Base-by-base conservation (phyloP, 257 asterid genomes). In the Paraleonurus japonicus region DNA sequence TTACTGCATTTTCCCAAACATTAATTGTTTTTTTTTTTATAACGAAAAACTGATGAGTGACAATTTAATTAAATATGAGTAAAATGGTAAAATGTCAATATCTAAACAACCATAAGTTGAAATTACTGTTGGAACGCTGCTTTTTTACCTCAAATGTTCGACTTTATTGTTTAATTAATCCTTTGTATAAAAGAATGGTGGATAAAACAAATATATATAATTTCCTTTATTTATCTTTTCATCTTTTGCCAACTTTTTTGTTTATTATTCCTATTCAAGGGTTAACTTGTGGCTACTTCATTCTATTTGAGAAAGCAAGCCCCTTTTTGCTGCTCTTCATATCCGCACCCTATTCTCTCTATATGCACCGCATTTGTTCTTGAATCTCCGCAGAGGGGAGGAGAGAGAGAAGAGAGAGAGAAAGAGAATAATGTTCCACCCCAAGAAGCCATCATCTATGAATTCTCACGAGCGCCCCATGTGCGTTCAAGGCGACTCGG, bases 401-500 rank as follows among this genome's bases (percentile, higher is more conserved):
- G 73, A 66, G 57, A 57, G 60, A 51, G 72, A 74, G 51, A 76
- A 74, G 51, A 76, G 71, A 74, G 8, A 73, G 69, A 71, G 73
- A 69, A 26, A 60, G 65, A 71, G 50, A 72, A 81, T 76, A 78
- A 84, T 85, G 89, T 85, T 85, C 85, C 85, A 81, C 65, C 15
- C 83, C 5, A 85, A 85, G 84, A 85, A 85, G 78, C 81, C 89
- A 7, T 75, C 89, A 24, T 55, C 69, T 67, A 82, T 78, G 83
- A 80, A 67, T 75, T 68, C 84, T 48, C 86, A 84, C 67, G 84
- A 84, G 67, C 80, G 80, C 3, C 57, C 82, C 65, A 83, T 82
- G 87, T 80, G 86, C 30, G 81, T 80, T 12, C 85, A 82, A 73
- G 82, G 77, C 13, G 98, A 92, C 83, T 92, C 98, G 0, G 96